phyloP scores from a whole-genome alignment of 2,329 filamentous ascomycete genomes.

The Pseudogymnoascus sp. region DNA sequence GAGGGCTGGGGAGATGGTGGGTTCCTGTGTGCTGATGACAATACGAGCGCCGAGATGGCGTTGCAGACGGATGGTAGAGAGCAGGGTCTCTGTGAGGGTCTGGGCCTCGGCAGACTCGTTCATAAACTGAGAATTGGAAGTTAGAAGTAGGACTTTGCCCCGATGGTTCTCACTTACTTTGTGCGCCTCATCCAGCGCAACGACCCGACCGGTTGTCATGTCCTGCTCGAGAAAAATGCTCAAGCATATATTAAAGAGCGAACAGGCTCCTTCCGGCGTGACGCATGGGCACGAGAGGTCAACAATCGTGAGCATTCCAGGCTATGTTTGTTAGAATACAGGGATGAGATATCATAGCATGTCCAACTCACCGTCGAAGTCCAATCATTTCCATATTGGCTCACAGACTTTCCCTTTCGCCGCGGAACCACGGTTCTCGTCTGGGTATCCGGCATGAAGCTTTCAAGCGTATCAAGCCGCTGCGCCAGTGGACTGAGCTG shows the following conservation, averaged over 20 bases:
- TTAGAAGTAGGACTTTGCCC: not conserved
- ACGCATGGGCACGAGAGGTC: conserved; percentile 69
- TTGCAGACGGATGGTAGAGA: conserved; percentile 59
- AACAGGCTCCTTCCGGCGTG: conserved; percentile 56
- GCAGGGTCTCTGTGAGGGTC: conserved; percentile 52
- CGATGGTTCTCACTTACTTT: conserved; percentile 38
- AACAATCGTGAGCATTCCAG: conserved; percentile 53
- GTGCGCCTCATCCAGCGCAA: conserved; percentile 71
- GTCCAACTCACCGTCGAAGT: conserved; percentile 13
- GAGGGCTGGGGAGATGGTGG: conserved; percentile 58
- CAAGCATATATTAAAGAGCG: conserved; percentile 64
- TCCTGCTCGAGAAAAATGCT: conserved; percentile 54
- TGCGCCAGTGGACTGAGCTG: conserved; percentile 50
- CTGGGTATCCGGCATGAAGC: conserved; percentile 43
- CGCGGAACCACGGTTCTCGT: not conserved
- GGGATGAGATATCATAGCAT: not conserved
- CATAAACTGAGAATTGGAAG: conserved; percentile 43
- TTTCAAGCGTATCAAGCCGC: conserved; percentile 54
- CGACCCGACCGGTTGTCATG: conserved; percentile 42
- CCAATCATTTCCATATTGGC: conserved; percentile 19
- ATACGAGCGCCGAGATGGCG: conserved; percentile 60
- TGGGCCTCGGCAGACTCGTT: conserved; percentile 44
- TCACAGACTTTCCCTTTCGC: not conserved
- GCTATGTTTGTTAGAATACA: conserved; percentile 16
- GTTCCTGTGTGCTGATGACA: conserved; percentile 70